Conservation (phyloP, 345 rosid species). For the Ailanthus altissimus region DNA sequence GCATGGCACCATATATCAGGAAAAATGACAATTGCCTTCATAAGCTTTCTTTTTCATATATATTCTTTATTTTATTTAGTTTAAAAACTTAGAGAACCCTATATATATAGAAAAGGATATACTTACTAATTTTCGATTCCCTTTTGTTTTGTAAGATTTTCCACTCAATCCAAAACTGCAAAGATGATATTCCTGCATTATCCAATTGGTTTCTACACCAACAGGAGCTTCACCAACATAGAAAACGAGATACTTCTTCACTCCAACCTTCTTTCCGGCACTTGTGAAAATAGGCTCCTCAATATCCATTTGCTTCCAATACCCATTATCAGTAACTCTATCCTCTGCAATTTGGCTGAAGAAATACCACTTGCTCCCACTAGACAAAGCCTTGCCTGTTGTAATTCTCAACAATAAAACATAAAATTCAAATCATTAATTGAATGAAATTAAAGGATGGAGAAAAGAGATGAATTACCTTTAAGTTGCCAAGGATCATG, state of each 20-base stretch:
- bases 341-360: constrained; percentile 33
- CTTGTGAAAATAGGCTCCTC: constrained; percentile 33
- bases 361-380: constrained; percentile 42
- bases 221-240: constrained; percentile 18
- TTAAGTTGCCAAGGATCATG: constrained; percentile 47
- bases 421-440: background rate
- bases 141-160: constrained; percentile 13
- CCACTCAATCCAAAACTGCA: background rate
- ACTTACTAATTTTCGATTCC: constrained; percentile 24
- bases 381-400: constrained; percentile 43
- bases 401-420: background rate
- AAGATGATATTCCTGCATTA: constrained; percentile 48
- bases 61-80: no score
- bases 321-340: constrained; percentile 32
- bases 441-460: background rate
- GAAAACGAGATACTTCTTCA: constrained; percentile 39
- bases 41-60: no score
- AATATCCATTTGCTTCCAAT: constrained; percentile 36
- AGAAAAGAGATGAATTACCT: constrained; percentile 23
- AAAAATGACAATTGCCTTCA: no score
- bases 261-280: constrained; percentile 28
- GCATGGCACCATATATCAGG: no score
- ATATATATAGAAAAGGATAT: no score
- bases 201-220: constrained; percentile 40
- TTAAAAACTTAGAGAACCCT: no score